phyloP scores from a whole-genome alignment of 179 eudicot species.

The Silene noctiflora region DNA sequence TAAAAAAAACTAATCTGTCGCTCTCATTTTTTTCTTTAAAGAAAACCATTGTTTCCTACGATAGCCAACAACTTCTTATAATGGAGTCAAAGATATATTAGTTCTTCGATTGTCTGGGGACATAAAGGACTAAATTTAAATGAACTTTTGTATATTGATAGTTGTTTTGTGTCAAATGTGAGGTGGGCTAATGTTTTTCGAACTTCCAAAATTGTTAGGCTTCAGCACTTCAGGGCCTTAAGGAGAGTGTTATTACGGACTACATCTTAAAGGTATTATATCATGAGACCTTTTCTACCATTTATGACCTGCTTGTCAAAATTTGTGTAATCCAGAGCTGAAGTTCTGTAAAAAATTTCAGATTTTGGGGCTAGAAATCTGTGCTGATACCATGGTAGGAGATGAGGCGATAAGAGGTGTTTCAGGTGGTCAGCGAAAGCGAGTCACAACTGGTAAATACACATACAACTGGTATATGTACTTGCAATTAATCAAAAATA shows the following conservation, averaged over 20 bases:
- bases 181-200: not conserved
- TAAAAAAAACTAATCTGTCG: too few species aligned
- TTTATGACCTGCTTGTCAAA: not conserved
- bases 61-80: too few species aligned
- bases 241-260: slow-evolving; percentile 42
- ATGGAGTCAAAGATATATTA: too few species aligned
- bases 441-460: slow-evolving; percentile 44
- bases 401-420: slow-evolving; percentile 42
- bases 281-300: not conserved
- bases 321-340: not conserved
- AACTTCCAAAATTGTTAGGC: slow-evolving; percentile 22
- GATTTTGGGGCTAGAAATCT: slow-evolving; percentile 41
- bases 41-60: too few species aligned
- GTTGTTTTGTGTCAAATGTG: too few species aligned
- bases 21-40: too few species aligned
- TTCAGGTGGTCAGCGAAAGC: slow-evolving; percentile 46
- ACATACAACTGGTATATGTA: not conserved
- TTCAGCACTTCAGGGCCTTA: slow-evolving; percentile 31
- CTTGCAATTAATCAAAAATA: too few species aligned
- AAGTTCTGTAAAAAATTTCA: slow-evolving; percentile 5
- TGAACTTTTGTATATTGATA: too few species aligned
- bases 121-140: too few species aligned
- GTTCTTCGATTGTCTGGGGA: too few species aligned
- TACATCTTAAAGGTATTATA: slow-evolving; percentile 40
- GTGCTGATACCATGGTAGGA: slow-evolving; percentile 51